phyloP scores from a whole-genome alignment of 1,139 yeast species.

The Taphrina confusa region DNA sequence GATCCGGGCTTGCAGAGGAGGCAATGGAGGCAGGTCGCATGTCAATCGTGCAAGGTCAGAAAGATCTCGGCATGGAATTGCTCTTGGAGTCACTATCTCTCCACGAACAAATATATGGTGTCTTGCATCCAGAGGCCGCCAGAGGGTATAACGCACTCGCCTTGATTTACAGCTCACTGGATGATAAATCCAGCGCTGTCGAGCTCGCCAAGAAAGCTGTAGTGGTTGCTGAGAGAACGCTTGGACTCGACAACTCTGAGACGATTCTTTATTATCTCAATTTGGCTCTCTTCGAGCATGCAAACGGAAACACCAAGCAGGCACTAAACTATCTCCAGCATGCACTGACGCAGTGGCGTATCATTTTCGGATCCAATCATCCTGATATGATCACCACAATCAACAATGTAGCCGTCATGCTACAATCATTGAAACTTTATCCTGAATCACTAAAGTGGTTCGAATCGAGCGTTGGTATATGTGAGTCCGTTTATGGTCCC shows the following conservation, averaged over 20 bases:
- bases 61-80: constrained; percentile 49
- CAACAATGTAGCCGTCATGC: constrained; percentile 62
- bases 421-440: constrained; percentile 57
- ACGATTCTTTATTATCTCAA: constrained; percentile 71
- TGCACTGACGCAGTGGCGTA: constrained; percentile 60
- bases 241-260: constrained; percentile 79
- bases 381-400: constrained; percentile 70
- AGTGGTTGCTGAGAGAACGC: constrained; percentile 71
- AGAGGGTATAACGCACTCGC: constrained; percentile 67
- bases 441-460: constrained; percentile 56
- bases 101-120: constrained; percentile 82
- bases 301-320: constrained; percentile 60
- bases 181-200: constrained; percentile 61
- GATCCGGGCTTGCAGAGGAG: constrained; percentile 71
- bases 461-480: constrained; percentile 53
- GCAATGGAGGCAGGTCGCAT: constrained; percentile 60
- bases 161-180: constrained; percentile 65
- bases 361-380: constrained; percentile 60
- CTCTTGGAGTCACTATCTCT: constrained; percentile 70
- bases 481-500: constrained; percentile 57
- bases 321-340: constrained; percentile 65
- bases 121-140: constrained; percentile 77
- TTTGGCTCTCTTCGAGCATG: constrained; percentile 70
- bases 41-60: constrained; percentile 45
- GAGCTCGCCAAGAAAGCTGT: constrained; percentile 71